phyloP scores from a whole-genome alignment of 2,329 filamentous ascomycete genomes.

The Botrytis deweyae region DNA sequence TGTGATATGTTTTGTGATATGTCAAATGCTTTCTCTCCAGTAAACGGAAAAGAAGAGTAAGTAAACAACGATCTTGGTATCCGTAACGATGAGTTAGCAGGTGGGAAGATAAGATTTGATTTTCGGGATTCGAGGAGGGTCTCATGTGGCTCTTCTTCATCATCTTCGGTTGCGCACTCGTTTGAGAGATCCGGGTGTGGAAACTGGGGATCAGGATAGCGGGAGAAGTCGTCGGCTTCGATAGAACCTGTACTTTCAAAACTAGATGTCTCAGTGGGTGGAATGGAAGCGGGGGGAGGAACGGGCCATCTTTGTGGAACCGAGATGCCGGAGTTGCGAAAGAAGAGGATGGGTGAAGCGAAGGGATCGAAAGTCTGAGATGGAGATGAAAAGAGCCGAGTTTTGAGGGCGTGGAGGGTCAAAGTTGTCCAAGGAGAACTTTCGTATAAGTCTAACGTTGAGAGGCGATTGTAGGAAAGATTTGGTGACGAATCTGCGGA shows the following conservation, averaged over 20 bases:
- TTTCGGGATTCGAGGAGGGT: conserved; percentile 21
- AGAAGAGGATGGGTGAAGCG: conserved; percentile 58
- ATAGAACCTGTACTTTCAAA: background rate
- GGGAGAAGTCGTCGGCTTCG: background rate
- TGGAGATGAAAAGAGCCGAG: conserved; percentile 52
- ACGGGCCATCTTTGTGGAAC: conserved; percentile 31
- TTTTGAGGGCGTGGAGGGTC: conserved; percentile 38
- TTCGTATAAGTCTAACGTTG: background rate
- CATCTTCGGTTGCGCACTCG: background rate
- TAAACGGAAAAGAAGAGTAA: background rate
- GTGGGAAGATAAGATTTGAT: conserved; percentile 34
- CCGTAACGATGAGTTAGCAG: conserved; percentile 26
- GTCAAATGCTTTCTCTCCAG: background rate
- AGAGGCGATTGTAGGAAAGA: background rate
- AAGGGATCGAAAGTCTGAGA: conserved; percentile 58
- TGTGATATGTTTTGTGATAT: background rate
- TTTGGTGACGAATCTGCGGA: background rate
- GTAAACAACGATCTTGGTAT: conserved; percentile 35
- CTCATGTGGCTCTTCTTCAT: background rate
- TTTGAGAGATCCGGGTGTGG: background rate
- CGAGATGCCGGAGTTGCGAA: conserved; percentile 49
- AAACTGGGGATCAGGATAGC: background rate
- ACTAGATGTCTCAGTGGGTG: background rate
- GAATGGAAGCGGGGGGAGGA: conserved; percentile 12
- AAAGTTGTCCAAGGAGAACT: conserved; percentile 25